Conservation (phyloP, 345 rosid genomes). For the Angophora floribunda region DNA sequence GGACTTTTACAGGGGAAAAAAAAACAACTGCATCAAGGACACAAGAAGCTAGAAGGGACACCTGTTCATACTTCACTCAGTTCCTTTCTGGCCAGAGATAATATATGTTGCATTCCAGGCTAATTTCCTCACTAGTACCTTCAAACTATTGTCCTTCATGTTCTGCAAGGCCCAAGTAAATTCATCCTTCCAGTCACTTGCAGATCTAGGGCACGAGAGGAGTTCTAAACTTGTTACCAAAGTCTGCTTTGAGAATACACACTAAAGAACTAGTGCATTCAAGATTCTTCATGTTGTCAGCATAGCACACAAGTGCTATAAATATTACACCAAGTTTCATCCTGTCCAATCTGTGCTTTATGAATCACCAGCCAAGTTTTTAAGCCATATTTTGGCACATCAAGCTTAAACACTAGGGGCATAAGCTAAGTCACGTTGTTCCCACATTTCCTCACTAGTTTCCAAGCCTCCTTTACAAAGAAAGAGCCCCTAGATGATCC, state of each 20-base stretch:
- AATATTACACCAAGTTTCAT: not conserved
- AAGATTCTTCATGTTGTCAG: not conserved
- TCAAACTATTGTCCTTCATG: too few species aligned
- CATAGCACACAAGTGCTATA: not conserved
- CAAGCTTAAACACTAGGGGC: not conserved
- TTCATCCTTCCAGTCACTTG: not conserved
- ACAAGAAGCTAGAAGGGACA: not conserved
- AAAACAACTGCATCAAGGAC: not conserved
- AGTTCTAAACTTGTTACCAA: not conserved
- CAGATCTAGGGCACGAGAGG: not conserved
- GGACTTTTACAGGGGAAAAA: too few species aligned
- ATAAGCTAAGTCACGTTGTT: accelerated
- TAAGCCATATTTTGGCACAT: not conserved
- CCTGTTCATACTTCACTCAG: not conserved
- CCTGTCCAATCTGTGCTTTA: not conserved
- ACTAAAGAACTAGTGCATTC: not conserved
- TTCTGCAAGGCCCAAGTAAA: not conserved
- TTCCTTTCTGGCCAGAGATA: not conserved
- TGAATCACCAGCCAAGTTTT: not conserved
- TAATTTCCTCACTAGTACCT: not conserved
- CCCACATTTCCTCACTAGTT: not conserved
- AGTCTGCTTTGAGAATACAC: too few species aligned
- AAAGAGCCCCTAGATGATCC: not conserved
- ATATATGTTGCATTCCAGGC: not conserved
- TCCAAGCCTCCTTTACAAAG: not conserved